Base-by-base conservation (phyloP, 2,329 filamentous ascomycete species). In the Alternaria sp. region DNA sequence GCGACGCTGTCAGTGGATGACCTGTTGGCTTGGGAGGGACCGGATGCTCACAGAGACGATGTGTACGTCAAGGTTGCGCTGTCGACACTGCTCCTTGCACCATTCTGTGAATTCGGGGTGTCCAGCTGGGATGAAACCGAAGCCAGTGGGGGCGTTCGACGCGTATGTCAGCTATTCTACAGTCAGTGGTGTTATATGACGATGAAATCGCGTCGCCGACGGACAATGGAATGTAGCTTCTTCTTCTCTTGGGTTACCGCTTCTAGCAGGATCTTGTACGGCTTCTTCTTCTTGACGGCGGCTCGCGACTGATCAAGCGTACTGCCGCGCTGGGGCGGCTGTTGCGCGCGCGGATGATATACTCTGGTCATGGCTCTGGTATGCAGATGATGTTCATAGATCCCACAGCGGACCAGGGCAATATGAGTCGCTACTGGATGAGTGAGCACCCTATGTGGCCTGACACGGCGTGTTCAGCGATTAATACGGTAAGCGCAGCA, bases 81-180 rank as follows among this genome's bases (percentile, higher is more conserved):
- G 83, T 55, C 86, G 83, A 67, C 87, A 89, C 44, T 86, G 75
- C 69, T 89, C 87, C 76, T 89, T 90, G 71, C 78, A 80, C 60
- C 84, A 84, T 50, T 84, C 84, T 18, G 87, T 88, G 53, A 90
- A 82, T 58, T 86, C 84, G 2, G 87, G 87, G 64, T 87, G 86
- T 23, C 88, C 88, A 49, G 87, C 84, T 21, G 87, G 85, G 54
- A 90, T 84, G 70, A 88, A 89, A 1, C 84, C 86, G 73, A 89
- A 90, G n/a, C 87, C 88, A 51, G 78, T 77, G 10, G 87, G 87
- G 21, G 88, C 82, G 67, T 84, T 81, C n/a, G 82, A 79, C 63
- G 84, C 82, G 68, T 87, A 88, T 20, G 85, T 85, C 46, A 87
- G 82, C 87, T 89, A 75, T 55, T 43, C 37, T 28, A 58, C 65